Conservation (phyloP, 345 rosid species). For the Populus pruinosa region DNA sequence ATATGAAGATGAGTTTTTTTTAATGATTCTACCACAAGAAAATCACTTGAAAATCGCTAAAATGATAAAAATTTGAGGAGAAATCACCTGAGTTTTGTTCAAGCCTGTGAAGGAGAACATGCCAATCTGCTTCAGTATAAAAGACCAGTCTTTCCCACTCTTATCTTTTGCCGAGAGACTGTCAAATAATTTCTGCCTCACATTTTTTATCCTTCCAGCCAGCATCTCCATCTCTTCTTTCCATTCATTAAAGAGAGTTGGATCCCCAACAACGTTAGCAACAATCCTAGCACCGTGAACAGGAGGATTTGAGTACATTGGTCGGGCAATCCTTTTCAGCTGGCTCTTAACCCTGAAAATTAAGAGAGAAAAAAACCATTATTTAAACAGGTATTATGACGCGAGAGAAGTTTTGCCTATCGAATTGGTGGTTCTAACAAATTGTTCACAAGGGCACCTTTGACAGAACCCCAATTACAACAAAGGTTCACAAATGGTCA, state of each 20-base stretch:
- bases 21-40: not conserved
- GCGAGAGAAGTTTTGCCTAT: not conserved
- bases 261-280: constrained; percentile 83
- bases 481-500: not conserved
- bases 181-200: constrained; percentile 70
- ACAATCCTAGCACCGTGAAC: constrained; percentile 93
- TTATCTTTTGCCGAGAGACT: constrained; percentile 73
- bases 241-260: constrained; percentile 79
- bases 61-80: not conserved
- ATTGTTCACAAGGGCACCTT: not conserved
- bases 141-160: constrained; percentile 95
- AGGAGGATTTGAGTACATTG: constrained; percentile 98
- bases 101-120: constrained; percentile 98
- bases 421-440: not conserved
- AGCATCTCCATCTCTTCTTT: constrained; percentile 94
- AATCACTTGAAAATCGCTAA: not conserved
- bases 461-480: not conserved
- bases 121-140: constrained; percentile 87
- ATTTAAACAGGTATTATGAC: not conserved
- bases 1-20: not conserved
- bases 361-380: not conserved
- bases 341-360: constrained; percentile 93
- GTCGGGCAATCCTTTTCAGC: constrained; percentile 89
- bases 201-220: constrained; percentile 94
- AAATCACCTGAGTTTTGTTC: constrained; percentile 76